These are phyloP conservation scores for Cicer arietinum DNA, from an alignment of 306 rosid species.

Conservation along the genomic window DNA sequence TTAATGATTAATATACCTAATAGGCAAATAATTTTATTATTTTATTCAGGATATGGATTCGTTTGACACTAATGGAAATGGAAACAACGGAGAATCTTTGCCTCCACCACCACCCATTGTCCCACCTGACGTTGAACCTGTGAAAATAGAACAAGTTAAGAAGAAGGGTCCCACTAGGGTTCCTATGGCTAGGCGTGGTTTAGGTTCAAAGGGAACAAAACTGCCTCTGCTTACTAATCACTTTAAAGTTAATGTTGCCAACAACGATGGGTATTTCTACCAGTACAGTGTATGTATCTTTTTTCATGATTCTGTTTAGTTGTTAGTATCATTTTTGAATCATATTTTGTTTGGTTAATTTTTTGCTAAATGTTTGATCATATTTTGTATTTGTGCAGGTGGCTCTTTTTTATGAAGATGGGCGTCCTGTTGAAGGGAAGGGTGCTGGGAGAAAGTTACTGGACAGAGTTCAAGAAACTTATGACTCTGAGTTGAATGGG, in stretches of 20 bases:
- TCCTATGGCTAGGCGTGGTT: constrained; percentile 75
- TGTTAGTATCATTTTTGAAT: not conserved
- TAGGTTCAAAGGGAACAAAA: constrained; percentile 70
- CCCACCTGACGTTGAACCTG: constrained; percentile 68
- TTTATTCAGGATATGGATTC: constrained; percentile 58
- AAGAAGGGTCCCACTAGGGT: constrained; percentile 56
- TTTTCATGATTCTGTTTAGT: not conserved
- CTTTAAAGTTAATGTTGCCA: constrained; percentile 68
- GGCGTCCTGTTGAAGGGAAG: constrained; percentile 84
- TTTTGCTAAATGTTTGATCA: not conserved
- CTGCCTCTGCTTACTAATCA: constrained; percentile 72
- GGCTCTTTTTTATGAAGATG: constrained; percentile 80
- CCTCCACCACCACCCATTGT: constrained; percentile 92
- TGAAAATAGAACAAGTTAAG: constrained; percentile 52
- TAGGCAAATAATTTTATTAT: not conserved
- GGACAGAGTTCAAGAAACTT: constrained; percentile 81
- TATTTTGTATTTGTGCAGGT: constrained; percentile 54
- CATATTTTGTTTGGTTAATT: not conserved
- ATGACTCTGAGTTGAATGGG: constrained; percentile 69
- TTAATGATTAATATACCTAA: not conserved
- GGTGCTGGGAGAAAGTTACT: constrained; percentile 81
- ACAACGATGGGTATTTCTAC: constrained; percentile 65
- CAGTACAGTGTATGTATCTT: constrained; percentile 82
- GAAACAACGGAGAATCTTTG: constrained; percentile 43
- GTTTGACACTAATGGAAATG: constrained; percentile 53